Conservation (phyloP, 2,329 filamentous ascomycete species). For the Trichophyton rubrum region DNA sequence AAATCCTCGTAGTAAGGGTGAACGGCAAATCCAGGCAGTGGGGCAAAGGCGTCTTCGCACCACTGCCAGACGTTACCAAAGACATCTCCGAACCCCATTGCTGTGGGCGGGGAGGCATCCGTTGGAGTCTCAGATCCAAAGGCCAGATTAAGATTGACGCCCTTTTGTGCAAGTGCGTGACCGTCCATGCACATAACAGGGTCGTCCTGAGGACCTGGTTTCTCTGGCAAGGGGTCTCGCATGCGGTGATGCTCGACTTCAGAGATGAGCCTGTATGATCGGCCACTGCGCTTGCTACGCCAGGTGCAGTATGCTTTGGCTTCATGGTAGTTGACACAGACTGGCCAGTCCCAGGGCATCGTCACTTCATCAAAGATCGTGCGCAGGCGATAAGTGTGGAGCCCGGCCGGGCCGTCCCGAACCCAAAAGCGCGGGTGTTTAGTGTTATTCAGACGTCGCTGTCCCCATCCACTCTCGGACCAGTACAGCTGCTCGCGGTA, state of each 20-base stretch:
- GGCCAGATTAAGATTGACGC: not conserved
- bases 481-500: not conserved
- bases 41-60: not conserved
- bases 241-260: conserved; percentile 1
- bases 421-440: not conserved
- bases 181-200: not conserved
- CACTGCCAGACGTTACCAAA: conserved; percentile 1
- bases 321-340: conserved; percentile 1
- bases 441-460: not conserved
- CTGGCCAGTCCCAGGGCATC: not conserved
- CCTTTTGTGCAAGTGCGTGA: not conserved
- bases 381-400: not conserved
- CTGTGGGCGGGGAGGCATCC: not conserved
- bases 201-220: not conserved
- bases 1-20: not conserved
- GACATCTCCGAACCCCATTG: not conserved
- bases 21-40: not conserved
- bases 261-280: not conserved
- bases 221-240: not conserved
- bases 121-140: not conserved
- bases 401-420: not conserved
- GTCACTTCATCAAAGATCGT: not conserved
- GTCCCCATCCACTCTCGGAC: not conserved
- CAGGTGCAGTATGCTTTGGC: conserved; percentile 1
- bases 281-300: not conserved